Evolutionary conservation across 1,284 basidiomycete species (phyloP).

Genomic region (Anthracocystis setariae): DNA sequence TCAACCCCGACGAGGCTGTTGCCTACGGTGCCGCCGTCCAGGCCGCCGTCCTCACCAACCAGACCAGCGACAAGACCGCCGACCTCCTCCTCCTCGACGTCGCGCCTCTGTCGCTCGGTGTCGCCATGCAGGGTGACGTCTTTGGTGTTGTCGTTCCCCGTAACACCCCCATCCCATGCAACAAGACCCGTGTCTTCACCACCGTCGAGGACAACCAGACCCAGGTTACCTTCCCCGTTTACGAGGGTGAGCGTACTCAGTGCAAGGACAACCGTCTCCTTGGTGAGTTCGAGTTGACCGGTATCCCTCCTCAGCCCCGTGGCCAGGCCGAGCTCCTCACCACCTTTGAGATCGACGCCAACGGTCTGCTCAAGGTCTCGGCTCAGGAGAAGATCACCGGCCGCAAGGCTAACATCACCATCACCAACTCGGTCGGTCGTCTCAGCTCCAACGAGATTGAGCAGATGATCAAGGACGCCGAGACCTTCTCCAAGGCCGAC

Average conservation of each 20-base stretch:
- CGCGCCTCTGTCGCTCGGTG: slow-evolving; percentile 68
- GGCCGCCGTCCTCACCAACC: slow-evolving; percentile 67
- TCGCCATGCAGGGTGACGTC: slow-evolving; percentile 68
- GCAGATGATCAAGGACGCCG: slow-evolving; percentile 69
- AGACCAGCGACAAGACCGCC: slow-evolving; percentile 68
- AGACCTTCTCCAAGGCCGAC: slow-evolving; percentile 67
- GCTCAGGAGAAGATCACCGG: slow-evolving; percentile 67
- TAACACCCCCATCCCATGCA: slow-evolving; percentile 67
- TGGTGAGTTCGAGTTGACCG: slow-evolving; percentile 68
- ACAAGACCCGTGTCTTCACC: slow-evolving; percentile 68
- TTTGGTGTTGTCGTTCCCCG: slow-evolving; percentile 67
- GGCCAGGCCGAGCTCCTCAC: slow-evolving; percentile 67
- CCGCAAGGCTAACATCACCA: slow-evolving; percentile 68
- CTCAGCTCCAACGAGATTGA: slow-evolving; percentile 66
- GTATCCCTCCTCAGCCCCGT: slow-evolving; percentile 67
- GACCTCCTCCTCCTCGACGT: slow-evolving; percentile 68
- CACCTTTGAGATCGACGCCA: slow-evolving; percentile 68
- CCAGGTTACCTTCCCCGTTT: slow-evolving; percentile 68
- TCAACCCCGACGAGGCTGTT: slow-evolving; percentile 71
- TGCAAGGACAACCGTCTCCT: slow-evolving; percentile 68
- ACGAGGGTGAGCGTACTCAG: slow-evolving; percentile 68
- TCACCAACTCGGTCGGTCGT: slow-evolving; percentile 68
- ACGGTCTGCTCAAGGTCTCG: slow-evolving; percentile 67
- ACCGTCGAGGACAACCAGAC: slow-evolving; percentile 68
- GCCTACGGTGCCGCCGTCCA: slow-evolving; percentile 69